Base-by-base conservation (phyloP, 208 protist genomes). In the Borovskyia barvae region DNA sequence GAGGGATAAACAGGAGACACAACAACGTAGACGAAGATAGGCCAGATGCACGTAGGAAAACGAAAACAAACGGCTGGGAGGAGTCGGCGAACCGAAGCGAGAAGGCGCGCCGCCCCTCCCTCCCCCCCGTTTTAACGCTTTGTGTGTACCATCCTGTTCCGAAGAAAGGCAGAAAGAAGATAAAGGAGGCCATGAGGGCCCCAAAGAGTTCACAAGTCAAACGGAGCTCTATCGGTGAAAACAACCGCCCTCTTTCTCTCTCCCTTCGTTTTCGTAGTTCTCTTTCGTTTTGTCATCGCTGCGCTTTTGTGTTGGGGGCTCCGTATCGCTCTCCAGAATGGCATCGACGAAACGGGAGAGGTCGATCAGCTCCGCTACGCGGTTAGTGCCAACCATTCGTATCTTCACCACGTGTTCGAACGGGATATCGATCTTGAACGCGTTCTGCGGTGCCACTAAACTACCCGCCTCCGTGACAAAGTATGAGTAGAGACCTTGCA, bases 401-500 rank as follows among this genome's bases (percentile, higher is more conserved):
- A 95, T 93, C 19, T 82, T 83, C 14, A 93, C 76, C 15, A 95
- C 83, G 48, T 69, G 76, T 65, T 95, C 81, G 12, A 85, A 66
- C 1, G 85, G 83, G 22, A 95, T 85, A 26, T 86, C 76, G 29
- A 92, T 91, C 40, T 83, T 47, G 53, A 87, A 84, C 2, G 89
- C 85, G 54, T 90, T 66, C 53, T 95, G 85, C 22, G 89, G 89
- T 0, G 80, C 78, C 1, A 93, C 77, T 7, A 77, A 60, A 14
- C 67, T 76, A 40, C 76, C 80, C 45, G 81, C 80, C 8, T 87
- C 75, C 14, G 85, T 86, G n/a, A 90, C 83, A 68, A 93, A 95
- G 67, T 88, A 95, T 3, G 89, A 87, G 57, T 90, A 89, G 17
- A 95, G 73, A 0, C 89, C 89, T 52, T 95, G 89, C 26, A 95